These are phyloP conservation scores for Acacia melanoxylon DNA, from an alignment of 306 rosid species.

Conservation along the genomic window DNA sequence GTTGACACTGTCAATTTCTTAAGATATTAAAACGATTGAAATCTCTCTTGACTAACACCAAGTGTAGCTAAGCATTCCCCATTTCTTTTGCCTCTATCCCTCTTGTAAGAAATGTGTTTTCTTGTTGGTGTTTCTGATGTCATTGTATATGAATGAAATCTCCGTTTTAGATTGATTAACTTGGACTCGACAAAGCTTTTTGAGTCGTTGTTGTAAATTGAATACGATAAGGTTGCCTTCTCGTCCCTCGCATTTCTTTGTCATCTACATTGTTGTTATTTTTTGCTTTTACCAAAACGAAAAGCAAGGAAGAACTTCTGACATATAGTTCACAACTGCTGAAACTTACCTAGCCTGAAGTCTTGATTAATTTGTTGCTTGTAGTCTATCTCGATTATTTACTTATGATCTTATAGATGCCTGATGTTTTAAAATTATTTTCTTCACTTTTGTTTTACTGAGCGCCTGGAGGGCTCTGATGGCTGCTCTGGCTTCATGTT, in stretches of 20 bases:
- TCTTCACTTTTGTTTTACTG: not conserved
- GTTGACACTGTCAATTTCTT: not conserved
- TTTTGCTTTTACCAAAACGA: not conserved
- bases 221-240: not conserved
- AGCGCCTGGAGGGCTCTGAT: not conserved
- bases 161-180: not conserved
- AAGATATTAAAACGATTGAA: not conserved
- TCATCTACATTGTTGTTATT: not conserved
- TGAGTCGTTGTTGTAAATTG: not conserved
- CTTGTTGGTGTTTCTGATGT: not conserved
- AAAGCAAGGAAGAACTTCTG: not conserved
- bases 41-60: constrained; percentile 30
- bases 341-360: not conserved
- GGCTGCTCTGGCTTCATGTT: not conserved
- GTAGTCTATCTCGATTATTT: not conserved
- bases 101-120: not conserved
- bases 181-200: not conserved
- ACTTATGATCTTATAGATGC: not conserved
- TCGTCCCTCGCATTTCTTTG: not conserved
- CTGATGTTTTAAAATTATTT: not conserved
- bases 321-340: not conserved
- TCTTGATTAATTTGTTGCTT: not conserved
- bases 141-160: constrained; percentile 31
- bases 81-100: constrained; percentile 15
- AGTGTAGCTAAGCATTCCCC: constrained; percentile 12